These are phyloP conservation scores for Xylaria arbuscula DNA, from an alignment of 2,329 filamentous ascomycete species.

Conservation along the genomic window DNA sequence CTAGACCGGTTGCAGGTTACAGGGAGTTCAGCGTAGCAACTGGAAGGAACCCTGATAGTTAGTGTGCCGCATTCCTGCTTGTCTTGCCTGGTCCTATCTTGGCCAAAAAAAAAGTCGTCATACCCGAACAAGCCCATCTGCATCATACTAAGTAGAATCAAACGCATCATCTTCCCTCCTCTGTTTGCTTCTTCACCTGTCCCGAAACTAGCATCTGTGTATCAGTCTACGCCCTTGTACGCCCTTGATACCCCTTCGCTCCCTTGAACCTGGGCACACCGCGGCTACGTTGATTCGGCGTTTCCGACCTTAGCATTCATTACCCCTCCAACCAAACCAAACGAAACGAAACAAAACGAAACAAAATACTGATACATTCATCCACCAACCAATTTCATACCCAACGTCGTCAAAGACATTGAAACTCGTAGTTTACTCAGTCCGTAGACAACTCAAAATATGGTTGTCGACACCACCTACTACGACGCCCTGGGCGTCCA, in stretches of 20 bases:
- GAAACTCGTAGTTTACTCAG: background rate
- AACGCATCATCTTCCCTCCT: background rate
- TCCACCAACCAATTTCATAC: background rate
- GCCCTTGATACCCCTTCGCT: conserved; percentile 6
- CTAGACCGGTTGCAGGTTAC: too few species aligned
- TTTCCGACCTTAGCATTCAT: background rate
- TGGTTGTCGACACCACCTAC: conserved; percentile 90
- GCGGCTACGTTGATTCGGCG: background rate
- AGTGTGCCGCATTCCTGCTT: conserved; percentile 17
- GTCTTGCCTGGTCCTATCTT: conserved; percentile 30
- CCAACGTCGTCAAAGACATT: background rate
- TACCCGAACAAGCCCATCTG: conserved; percentile 15
- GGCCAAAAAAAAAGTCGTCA: conserved; percentile 36
- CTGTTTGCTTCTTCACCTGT: background rate
- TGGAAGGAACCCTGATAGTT: background rate
- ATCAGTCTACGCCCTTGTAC: background rate
- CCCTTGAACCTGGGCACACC: background rate
- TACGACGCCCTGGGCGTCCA: conserved; percentile 88
- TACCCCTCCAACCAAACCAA: conserved; percentile 10
- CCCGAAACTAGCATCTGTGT: background rate
- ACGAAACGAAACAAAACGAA: background rate
- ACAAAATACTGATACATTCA: conserved; percentile 10
- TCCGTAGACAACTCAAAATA: conserved; percentile 51
- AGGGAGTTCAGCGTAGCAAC: background rate
- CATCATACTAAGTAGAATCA: conserved; percentile 19